Evolutionary conservation across 495 filamentous ascomycete species (phyloP).

Genomic region (Penicillium simplicissimum): DNA sequence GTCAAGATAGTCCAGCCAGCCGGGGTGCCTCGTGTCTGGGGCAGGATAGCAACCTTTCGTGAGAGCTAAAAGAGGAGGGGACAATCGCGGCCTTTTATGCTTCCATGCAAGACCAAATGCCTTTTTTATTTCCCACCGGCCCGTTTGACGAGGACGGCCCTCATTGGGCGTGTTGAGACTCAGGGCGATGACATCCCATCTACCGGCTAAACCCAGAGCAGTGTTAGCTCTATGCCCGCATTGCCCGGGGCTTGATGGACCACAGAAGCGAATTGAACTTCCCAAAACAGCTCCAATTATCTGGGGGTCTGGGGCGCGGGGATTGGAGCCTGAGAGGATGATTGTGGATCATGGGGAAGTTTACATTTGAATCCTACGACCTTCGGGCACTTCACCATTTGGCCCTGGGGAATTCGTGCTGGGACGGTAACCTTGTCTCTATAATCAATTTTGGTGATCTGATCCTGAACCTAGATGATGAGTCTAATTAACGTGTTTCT

Average conservation of each 20-base stretch:
- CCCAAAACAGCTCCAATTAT: not conserved
- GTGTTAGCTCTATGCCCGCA: not conserved
- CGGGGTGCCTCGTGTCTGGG: not conserved
- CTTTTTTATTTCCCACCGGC: conserved; percentile 1
- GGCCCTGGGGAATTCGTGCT: not conserved
- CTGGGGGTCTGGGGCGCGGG: not conserved
- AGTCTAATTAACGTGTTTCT: not conserved
- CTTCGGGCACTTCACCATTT: not conserved
- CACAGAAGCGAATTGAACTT: not conserved
- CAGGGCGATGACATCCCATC: not conserved
- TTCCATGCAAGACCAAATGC: not conserved
- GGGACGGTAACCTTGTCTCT: not conserved
- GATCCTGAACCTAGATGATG: not conserved
- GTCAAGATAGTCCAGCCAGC: not conserved
- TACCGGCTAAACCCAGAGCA: not conserved
- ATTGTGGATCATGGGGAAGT: not conserved
- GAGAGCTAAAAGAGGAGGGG: not conserved
- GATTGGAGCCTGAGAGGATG: not conserved
- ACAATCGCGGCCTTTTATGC: conserved; percentile 18
- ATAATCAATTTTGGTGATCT: not conserved
- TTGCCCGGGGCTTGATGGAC: not conserved
- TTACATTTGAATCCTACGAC: not conserved
- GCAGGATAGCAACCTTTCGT: not conserved
- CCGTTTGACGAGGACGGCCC: conserved; percentile 10
- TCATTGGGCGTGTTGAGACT: conserved; percentile 10